These are phyloP conservation scores for Trametes cubensis DNA, from an alignment of 768 basidiomycete species.

Conservation along the genomic window DNA sequence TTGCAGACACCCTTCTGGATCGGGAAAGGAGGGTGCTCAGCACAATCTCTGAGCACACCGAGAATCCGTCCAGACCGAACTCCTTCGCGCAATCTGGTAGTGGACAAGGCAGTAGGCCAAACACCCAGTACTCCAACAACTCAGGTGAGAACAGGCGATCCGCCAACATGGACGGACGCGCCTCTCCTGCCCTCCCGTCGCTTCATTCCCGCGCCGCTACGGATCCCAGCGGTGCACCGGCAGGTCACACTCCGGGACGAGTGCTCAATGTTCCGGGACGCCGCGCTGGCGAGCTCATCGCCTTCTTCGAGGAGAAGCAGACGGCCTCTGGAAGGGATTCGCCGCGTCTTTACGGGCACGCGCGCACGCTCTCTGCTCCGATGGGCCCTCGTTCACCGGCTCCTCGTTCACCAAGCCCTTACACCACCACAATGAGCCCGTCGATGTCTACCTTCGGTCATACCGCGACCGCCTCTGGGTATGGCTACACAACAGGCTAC, in stretches of 20 bases:
- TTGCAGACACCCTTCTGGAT: conserved; percentile 44
- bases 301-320: conserved; percentile 67
- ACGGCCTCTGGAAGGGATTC: conserved; percentile 35
- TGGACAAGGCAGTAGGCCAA: conserved; percentile 38
- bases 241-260: conserved; percentile 38
- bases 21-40: conserved; percentile 59
- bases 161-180: conserved; percentile 40
- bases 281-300: conserved; percentile 71
- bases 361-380: conserved; percentile 53
- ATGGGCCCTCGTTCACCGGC: conserved; percentile 36
- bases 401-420: conserved; percentile 43
- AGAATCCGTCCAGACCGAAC: conserved; percentile 64
- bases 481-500: conserved; percentile 42
- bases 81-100: conserved; percentile 41
- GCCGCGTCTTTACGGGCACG: conserved; percentile 44
- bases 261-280: conserved; percentile 39
- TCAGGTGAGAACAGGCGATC: conserved; percentile 53
- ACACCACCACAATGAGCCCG: conserved; percentile 37
- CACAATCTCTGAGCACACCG: conserved; percentile 78
- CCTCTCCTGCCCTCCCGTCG: conserved; percentile 37
- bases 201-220: conserved; percentile 60
- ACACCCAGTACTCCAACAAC: conserved; percentile 44
- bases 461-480: conserved; percentile 36
- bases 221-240: conserved; percentile 49
- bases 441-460: conserved; percentile 44